Evolutionary conservation across 2,329 filamentous ascomycete species (phyloP).

Genomic region (Colletotrichum costaricense): DNA sequence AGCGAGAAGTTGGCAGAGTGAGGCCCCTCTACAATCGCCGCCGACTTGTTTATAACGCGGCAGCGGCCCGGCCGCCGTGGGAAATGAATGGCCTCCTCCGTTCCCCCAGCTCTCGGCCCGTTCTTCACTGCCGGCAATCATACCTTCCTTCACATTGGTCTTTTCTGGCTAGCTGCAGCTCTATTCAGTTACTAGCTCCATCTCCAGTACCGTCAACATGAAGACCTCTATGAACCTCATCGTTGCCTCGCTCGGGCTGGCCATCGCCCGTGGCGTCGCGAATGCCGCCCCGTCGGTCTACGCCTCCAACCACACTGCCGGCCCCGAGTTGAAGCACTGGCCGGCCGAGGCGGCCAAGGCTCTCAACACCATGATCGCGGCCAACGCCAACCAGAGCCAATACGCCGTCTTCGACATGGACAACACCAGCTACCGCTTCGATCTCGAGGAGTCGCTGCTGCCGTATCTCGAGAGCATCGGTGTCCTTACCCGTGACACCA

Average conservation of each 20-base stretch:
- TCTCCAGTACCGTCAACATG: constrained; percentile 15
- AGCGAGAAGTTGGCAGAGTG: not conserved
- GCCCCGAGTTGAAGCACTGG: constrained; percentile 46
- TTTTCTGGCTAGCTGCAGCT: constrained; percentile 19
- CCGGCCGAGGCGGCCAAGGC: constrained; percentile 47
- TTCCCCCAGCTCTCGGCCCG: constrained; percentile 16
- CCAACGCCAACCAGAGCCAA: constrained; percentile 49
- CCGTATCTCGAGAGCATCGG: constrained; percentile 55
- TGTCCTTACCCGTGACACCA: constrained; percentile 51
- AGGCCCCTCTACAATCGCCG: not conserved
- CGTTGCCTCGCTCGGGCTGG: constrained; percentile 29
- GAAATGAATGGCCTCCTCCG: not conserved
- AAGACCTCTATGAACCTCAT: constrained; percentile 25
- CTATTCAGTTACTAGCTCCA: not conserved
- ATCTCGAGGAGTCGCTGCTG: constrained; percentile 56
- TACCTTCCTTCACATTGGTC: constrained; percentile 15
- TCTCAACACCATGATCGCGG: constrained; percentile 50
- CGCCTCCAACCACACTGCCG: constrained; percentile 27
- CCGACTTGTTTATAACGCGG: constrained; percentile 18
- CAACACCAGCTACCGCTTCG: constrained; percentile 55
- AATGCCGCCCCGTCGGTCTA: constrained; percentile 22
- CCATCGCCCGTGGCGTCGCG: constrained; percentile 21
- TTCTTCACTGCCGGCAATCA: constrained; percentile 6
- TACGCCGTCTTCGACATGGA: constrained; percentile 59
- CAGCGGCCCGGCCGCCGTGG: constrained; percentile 7